Evolutionary conservation across 2,329 filamentous ascomycete species (phyloP).

Genomic region (Diplodia sapinea): DNA sequence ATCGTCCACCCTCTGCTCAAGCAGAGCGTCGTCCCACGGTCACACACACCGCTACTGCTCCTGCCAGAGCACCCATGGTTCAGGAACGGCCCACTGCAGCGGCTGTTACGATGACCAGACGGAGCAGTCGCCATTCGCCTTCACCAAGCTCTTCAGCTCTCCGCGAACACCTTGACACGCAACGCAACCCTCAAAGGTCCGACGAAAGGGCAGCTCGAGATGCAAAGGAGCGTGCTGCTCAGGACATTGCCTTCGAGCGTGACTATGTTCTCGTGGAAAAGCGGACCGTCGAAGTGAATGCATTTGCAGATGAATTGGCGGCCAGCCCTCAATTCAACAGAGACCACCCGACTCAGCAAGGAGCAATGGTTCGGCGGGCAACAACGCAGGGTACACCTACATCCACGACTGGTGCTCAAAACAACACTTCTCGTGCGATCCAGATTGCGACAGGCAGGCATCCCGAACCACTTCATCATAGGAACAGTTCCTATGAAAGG

Average conservation of each 20-base stretch:
- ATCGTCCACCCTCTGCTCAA: slow-evolving; percentile 44
- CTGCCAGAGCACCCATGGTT: slow-evolving; percentile 47
- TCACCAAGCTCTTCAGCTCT: slow-evolving; percentile 55
- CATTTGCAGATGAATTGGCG: slow-evolving; percentile 92
- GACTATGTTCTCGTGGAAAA: slow-evolving; percentile 98
- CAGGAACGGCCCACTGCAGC: slow-evolving; percentile 47
- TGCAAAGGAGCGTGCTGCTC: slow-evolving; percentile 70
- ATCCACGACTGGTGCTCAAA: slow-evolving; percentile 71
- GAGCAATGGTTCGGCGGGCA: slow-evolving; percentile 72
- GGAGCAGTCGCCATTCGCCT: slow-evolving; percentile 59
- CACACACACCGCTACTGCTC: slow-evolving; percentile 53
- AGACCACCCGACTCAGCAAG: slow-evolving; percentile 58
- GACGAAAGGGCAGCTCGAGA: slow-evolving; percentile 49
- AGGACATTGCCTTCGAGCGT: slow-evolving; percentile 87
- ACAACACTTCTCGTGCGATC: slow-evolving; percentile 73
- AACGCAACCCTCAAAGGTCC: slow-evolving; percentile 49
- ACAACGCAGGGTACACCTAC: slow-evolving; percentile 77
- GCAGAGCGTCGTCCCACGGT: slow-evolving; percentile 53
- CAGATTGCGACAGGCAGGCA: slow-evolving; percentile 73
- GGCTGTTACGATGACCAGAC: slow-evolving; percentile 63
- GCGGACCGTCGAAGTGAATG: slow-evolving; percentile 93
- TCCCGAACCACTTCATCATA: slow-evolving; percentile 67
- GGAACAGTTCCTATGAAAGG: slow-evolving; percentile 80
- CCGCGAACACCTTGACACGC: slow-evolving; percentile 55
- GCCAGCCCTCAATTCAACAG: slow-evolving; percentile 70